phyloP scores from a whole-genome alignment of 805 yeast species.

The Martiniozyma abietophila region DNA sequence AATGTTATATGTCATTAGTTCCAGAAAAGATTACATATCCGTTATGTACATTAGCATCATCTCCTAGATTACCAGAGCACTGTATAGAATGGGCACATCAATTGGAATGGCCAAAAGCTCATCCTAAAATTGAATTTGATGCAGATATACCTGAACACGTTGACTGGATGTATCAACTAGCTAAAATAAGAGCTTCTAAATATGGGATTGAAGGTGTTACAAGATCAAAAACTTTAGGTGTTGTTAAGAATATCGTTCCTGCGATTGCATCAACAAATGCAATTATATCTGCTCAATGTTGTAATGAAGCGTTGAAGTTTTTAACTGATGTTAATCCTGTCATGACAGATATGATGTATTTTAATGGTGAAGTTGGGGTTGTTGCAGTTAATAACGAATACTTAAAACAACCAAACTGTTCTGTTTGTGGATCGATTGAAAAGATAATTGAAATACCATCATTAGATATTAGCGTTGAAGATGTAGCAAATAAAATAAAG shows the following conservation, averaged over 20 bases:
- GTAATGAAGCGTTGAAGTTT: constrained; percentile 77
- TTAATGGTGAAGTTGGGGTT: constrained; percentile 73
- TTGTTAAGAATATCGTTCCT: constrained; percentile 85
- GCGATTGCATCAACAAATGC: constrained; percentile 94
- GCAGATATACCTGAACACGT: constrained; percentile 62
- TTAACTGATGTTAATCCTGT: constrained; percentile 60
- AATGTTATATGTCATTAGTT: constrained; percentile 75
- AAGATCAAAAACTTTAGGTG: constrained; percentile 65
- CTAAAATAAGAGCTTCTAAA: constrained; percentile 49
- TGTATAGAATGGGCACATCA: constrained; percentile 87
- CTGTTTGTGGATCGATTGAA: constrained; percentile 54
- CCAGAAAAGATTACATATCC: constrained; percentile 65
- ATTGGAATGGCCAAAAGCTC: constrained; percentile 56
- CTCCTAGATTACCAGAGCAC: constrained; percentile 91
- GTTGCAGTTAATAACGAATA: constrained; percentile 67
- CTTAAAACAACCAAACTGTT: constrained; percentile 52
- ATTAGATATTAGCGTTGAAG: constrained; percentile 10
- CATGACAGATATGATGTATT: constrained; percentile 74
- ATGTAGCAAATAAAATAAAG: constrained; percentile 14
- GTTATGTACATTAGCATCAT: constrained; percentile 87
- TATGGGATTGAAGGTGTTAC: constrained; percentile 75
- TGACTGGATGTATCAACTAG: constrained; percentile 47
- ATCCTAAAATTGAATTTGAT: constrained; percentile 44
- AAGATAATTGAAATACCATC: constrained; percentile 11
- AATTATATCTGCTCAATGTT: constrained; percentile 79